Conservation (phyloP, 805 yeast species). For the Metschnikowia similis region DNA sequence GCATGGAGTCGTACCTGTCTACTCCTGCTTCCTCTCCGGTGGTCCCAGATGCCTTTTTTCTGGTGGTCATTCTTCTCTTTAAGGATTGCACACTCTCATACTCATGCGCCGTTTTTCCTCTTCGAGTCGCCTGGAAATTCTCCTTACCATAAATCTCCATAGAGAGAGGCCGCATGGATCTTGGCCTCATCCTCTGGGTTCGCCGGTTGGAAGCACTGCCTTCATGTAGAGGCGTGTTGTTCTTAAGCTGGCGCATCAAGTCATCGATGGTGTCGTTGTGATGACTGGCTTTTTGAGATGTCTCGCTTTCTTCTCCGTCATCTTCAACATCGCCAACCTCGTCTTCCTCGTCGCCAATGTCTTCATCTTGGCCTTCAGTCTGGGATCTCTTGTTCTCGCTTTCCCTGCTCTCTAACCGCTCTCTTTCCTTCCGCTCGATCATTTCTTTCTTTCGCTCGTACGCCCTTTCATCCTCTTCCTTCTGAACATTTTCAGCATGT, state of each 20-base stretch:
- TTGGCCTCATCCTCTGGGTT: background rate
- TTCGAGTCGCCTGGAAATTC: conserved; percentile 1
- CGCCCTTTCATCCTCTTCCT: conserved; percentile 71
- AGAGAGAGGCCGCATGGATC: conserved; percentile 2
- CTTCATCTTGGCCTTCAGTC: conserved; percentile 8
- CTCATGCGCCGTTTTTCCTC: conserved; percentile 6
- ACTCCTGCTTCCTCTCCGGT: background rate
- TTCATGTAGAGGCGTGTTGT: conserved; percentile 2
- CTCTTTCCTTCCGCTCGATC: conserved; percentile 23
- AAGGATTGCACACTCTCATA: conserved; percentile 38
- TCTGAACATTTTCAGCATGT: conserved; percentile 67
- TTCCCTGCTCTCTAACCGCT: conserved; percentile 15
- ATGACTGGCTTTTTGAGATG: conserved; percentile 12
- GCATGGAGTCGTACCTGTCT: conserved; percentile 16
- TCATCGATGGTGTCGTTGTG: conserved; percentile 16
- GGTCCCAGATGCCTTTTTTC: conserved; percentile 26
- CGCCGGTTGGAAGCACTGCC: background rate
- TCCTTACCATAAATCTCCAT: conserved; percentile 4
- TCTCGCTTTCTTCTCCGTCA: conserved; percentile 11
- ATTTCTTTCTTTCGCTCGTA: conserved; percentile 34
- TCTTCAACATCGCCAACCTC: background rate
- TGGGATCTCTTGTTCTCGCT: background rate
- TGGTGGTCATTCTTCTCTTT: conserved; percentile 34
- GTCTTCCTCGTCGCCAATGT: conserved; percentile 12
- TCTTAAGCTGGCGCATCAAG: conserved; percentile 15